phyloP scores from a whole-genome alignment of 2,329 filamentous ascomycete genomes.

The Ophioceras dolichostomum region DNA sequence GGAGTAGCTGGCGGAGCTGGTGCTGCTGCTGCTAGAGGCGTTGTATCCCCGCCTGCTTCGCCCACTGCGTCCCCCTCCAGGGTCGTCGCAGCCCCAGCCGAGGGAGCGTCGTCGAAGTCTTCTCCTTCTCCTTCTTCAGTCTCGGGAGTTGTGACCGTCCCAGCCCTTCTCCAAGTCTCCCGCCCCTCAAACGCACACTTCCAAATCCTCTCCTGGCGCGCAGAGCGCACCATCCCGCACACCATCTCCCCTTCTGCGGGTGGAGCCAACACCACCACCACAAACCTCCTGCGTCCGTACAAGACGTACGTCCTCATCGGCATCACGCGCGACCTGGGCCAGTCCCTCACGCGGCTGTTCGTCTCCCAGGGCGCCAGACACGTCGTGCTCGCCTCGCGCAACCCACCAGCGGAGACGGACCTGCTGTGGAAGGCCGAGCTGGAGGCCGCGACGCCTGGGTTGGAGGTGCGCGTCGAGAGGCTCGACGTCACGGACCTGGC shows the following conservation, averaged over 20 bases:
- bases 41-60: neutral
- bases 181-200: constrained; percentile 12
- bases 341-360: constrained; percentile 27
- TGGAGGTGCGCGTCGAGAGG: constrained; percentile 10
- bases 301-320: constrained; percentile 27
- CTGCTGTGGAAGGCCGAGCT: constrained; percentile 21
- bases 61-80: neutral
- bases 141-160: too few relatives aligned
- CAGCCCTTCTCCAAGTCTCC: constrained; percentile 6
- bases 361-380: constrained; percentile 22
- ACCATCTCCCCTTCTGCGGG: constrained; percentile 11
- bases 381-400: constrained; percentile 27
- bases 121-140: too few relatives aligned
- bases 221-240: constrained; percentile 15
- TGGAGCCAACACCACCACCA: constrained; percentile 4
- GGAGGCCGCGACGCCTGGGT: constrained; percentile 8
- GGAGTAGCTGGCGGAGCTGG: too few relatives aligned
- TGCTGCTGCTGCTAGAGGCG: too few relatives aligned
- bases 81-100: neutral
- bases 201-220: constrained; percentile 25
- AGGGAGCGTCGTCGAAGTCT: neutral
- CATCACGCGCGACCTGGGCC: constrained; percentile 29
- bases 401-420: constrained; percentile 11
- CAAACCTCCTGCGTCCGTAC: constrained; percentile 14
- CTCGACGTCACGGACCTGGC: constrained; percentile 16